Evolutionary conservation across 139 green algal species (phyloP), one percentile per base, ranked within the genome.

Genomic region (Haematococcus lacustris): DNA sequence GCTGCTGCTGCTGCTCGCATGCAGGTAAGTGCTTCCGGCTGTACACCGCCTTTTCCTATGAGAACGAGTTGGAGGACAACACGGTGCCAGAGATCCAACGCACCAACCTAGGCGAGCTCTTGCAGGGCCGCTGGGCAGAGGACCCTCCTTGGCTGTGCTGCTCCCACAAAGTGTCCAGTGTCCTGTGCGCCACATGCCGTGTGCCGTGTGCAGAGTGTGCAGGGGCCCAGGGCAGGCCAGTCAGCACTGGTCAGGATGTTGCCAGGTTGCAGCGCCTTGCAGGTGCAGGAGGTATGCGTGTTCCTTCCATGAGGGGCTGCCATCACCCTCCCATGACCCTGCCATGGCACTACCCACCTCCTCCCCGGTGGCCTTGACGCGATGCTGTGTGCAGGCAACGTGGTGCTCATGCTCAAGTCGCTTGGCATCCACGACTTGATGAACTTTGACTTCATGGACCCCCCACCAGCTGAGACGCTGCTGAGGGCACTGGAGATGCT

Each of bases 1-100:
- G 43, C 9, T 53, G 43, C 9, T 53, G 43, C 43, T 53, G 43
- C 43, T 53, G 43, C 43, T 28, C 17, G 9, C 43, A 17, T 61
- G 62, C 93, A 6, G 95, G 94, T 68, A 98, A 98, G 81, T 98
- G 91, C 82, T 99, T 96, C 83, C 87, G 95, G 9, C 88, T 99
- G 70, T 99, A 97, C 88, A 98, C 94, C 2, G 85, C 86, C 33
- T 97, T 91, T 85, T 90, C 88, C 1, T 99, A 89, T 76, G 86
- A 95, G 76, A 88, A 98, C 75, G 94, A 99, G 87, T 82, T 99
- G 82, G 94, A 98, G 41, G 92, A 97, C 67, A 97, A 95, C 86
- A 97, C 95, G 3, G 87, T 97, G 53, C 94, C 94, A 37, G 94
- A 98, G 86, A 97, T 97, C 71, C 93, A 98, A 83, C 83, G 95